phyloP scores from a whole-genome alignment of 768 basidiomycete genomes.

The Gloeophyllum trabeum region DNA sequence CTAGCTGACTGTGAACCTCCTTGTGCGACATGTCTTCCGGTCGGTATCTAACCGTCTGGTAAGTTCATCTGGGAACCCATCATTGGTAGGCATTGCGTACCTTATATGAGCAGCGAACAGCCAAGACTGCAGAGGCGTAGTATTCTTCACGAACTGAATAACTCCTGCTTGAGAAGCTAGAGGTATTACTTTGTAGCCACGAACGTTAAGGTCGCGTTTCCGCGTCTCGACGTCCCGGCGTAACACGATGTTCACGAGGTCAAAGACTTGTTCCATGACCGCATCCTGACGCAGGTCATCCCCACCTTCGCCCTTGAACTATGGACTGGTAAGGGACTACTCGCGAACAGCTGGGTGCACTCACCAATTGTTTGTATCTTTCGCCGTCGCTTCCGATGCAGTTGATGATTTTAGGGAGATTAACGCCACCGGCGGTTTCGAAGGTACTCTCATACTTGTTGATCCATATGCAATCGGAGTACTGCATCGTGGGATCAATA shows the following conservation, averaged over 20 bases:
- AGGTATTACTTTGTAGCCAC: conserved; percentile 86
- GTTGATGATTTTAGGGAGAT: conserved; percentile 67
- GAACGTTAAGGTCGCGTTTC: conserved; percentile 58
- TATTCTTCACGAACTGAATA: conserved; percentile 84
- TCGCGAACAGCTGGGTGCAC: conserved; percentile 13
- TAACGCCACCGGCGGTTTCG: conserved; percentile 63
- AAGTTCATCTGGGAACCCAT: conserved; percentile 3
- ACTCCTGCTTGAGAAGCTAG: conserved; percentile 73
- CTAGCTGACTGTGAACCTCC: conserved; percentile 20
- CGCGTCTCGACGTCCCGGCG: conserved; percentile 63
- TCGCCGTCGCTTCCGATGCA: conserved; percentile 61
- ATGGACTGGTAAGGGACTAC: neutral
- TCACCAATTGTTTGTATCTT: conserved; percentile 70
- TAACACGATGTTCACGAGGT: conserved; percentile 75
- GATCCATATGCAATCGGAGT: conserved; percentile 64
- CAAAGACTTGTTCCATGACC: conserved; percentile 98
- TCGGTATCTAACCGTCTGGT: conserved; percentile 41
- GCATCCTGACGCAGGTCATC: conserved; percentile 97
- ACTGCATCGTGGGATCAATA: conserved; percentile 58
- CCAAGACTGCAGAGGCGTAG: conserved; percentile 53
- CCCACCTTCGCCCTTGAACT: conserved; percentile 88
- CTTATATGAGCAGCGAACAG: conserved; percentile 46
- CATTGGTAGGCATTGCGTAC: conserved; percentile 26
- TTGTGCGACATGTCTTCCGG: conserved; percentile 35
- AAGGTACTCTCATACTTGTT: conserved; percentile 47